A percentile compares a stretch with the other conserved stretches of the same genome.
Conservation (phyloP, 352 stramenopile genomes). For the Phytophthora hibernalis region DNA sequence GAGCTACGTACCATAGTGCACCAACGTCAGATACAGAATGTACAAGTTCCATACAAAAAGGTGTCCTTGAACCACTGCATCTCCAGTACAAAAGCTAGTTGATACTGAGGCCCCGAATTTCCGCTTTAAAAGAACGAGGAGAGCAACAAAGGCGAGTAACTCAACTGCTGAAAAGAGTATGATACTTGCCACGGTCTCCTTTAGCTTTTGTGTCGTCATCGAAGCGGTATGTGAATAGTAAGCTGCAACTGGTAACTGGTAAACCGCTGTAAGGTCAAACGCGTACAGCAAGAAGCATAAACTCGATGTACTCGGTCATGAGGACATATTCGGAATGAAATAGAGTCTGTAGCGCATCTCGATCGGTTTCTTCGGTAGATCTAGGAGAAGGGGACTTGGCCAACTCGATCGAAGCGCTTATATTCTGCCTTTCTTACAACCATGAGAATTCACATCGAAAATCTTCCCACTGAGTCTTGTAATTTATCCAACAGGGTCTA, state of each 20-base stretch:
- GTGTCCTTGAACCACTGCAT: not conserved
- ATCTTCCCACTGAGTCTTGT: not conserved
- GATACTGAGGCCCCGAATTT: not conserved
- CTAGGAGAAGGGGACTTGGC: too few relatives aligned
- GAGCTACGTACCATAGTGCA: not conserved
- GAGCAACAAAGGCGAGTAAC: not conserved
- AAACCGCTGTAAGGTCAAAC: not conserved
- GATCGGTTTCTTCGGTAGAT: too few relatives aligned
- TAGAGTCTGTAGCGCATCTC: not conserved
- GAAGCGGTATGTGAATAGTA: not conserved
- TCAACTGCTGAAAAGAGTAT: not conserved
- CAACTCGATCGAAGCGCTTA: too few relatives aligned
- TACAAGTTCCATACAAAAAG: not conserved
- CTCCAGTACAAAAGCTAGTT: not conserved
- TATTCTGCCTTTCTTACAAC: too few relatives aligned
- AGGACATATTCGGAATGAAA: not conserved
- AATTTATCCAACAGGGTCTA: too few relatives aligned
- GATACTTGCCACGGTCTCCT: not conserved
- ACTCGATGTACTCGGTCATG: not conserved
- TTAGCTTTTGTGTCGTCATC: not conserved
- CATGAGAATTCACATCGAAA: too few relatives aligned
- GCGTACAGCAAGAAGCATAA: not conserved
- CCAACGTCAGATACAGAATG: not conserved
- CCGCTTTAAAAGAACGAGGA: not conserved
- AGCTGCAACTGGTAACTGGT: not conserved